phyloP scores from a whole-genome alignment of 139 green algal genomes.

The Volvox reticuliferus region DNA sequence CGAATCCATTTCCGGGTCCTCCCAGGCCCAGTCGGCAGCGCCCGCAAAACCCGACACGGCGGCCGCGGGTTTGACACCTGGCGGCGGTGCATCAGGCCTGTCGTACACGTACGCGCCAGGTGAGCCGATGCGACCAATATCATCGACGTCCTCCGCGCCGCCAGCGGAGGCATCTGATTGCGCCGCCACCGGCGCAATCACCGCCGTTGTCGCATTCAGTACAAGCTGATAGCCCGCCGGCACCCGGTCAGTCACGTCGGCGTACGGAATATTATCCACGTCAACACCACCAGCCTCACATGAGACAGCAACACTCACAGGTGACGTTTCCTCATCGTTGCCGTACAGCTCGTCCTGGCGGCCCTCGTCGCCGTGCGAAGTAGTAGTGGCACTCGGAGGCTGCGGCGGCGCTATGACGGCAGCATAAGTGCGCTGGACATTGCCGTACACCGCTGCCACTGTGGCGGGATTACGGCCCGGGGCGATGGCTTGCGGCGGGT shows the following conservation, averaged over 20 bases:
- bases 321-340: not conserved
- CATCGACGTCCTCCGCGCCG: not conserved
- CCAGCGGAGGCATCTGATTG: not conserved
- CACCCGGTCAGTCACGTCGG: not conserved
- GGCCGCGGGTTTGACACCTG: not conserved
- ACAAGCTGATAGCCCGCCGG: slow-evolving; percentile 9
- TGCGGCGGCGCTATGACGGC: not conserved
- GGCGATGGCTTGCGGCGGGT: not conserved
- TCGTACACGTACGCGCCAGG: slow-evolving; percentile 25
- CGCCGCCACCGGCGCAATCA: not conserved
- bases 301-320: too few relatives aligned
- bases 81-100: not conserved
- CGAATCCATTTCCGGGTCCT: not conserved
- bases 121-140: not conserved
- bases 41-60: not conserved
- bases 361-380: not conserved
- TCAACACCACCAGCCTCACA: too few relatives aligned
- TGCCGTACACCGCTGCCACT: slow-evolving; percentile 23
- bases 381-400: not conserved
- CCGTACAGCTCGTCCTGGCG: not conserved
- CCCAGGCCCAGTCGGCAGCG: slow-evolving; percentile 24
- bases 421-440: not conserved
- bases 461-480: not conserved
- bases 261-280: not conserved
- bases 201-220: slow-evolving; percentile 5